Conservation (phyloP, 2,329 filamentous ascomycete genomes). For the Polytolypa hystricis region DNA sequence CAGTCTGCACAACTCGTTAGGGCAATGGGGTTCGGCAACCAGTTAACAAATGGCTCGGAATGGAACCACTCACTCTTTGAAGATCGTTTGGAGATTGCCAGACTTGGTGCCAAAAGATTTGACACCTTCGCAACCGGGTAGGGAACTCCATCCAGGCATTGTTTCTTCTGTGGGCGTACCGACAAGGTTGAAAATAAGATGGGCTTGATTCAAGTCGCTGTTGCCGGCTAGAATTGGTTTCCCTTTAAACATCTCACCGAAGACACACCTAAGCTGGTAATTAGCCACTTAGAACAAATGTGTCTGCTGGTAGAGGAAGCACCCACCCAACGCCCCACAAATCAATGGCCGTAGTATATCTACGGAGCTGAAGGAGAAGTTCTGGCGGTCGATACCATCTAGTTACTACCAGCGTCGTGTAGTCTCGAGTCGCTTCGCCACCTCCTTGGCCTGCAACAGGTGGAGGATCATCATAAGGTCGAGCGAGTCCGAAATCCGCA, state of each 20-base stretch:
- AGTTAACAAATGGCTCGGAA: background rate
- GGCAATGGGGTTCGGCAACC: no score
- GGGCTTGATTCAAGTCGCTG: slow-evolving; percentile 78
- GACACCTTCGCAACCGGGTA: slow-evolving; percentile 72
- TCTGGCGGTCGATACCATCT: slow-evolving; percentile 95
- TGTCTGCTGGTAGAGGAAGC: background rate
- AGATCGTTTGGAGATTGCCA: slow-evolving; percentile 61
- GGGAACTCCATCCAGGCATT: slow-evolving; percentile 80
- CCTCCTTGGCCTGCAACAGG: slow-evolving; percentile 68
- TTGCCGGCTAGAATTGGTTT: slow-evolving; percentile 88
- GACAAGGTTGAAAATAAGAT: slow-evolving; percentile 87
- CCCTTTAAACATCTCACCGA: slow-evolving; percentile 91
- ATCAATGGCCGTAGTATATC: slow-evolving; percentile 95
- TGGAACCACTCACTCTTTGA: slow-evolving; percentile 56
- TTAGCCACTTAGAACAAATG: slow-evolving; percentile 16
- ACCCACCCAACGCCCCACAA: slow-evolving; percentile 92
- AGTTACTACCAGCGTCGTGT: slow-evolving; percentile 93
- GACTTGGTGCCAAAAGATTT: slow-evolving; percentile 48
- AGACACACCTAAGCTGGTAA: slow-evolving; percentile 60
- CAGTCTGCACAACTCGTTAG: slow-evolving; percentile 34
- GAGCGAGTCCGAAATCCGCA: slow-evolving; percentile 88
- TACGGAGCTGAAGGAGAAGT: slow-evolving; percentile 72
- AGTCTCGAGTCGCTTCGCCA: slow-evolving; percentile 77
- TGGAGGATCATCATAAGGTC: slow-evolving; percentile 78
- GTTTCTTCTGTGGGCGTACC: slow-evolving; percentile 79